These are phyloP conservation scores for Phialophora tarda DNA, from an alignment of 2,329 filamentous ascomycete genomes.

Conservation along the genomic window DNA sequence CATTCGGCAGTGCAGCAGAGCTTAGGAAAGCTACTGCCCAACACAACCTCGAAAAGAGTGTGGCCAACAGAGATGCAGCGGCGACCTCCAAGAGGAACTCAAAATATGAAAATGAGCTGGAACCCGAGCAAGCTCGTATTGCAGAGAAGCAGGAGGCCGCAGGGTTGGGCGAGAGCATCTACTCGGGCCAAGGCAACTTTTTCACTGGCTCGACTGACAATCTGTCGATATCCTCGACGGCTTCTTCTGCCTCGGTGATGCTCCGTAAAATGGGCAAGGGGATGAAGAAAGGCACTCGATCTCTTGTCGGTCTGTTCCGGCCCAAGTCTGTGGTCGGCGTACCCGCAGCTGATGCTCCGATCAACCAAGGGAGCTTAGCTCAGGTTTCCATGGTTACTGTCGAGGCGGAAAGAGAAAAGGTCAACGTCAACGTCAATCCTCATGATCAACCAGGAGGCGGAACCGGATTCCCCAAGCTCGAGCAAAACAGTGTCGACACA, in stretches of 20 bases:
- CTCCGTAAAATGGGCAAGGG: slow-evolving; percentile 97
- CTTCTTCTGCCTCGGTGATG: slow-evolving; percentile 57
- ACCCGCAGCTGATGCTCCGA: slow-evolving; percentile 70
- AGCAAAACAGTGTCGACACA: slow-evolving; percentile 79
- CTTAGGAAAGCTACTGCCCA: slow-evolving; percentile 75
- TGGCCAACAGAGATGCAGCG: slow-evolving; percentile 53
- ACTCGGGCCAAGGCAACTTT: slow-evolving; percentile 80
- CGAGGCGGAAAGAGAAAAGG: slow-evolving; percentile 85
- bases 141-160: slow-evolving; percentile 89
- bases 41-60: slow-evolving; percentile 57
- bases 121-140: slow-evolving; percentile 89
- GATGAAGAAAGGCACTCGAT: slow-evolving; percentile 93
- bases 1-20: slow-evolving; percentile 93
- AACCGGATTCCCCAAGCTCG: slow-evolving; percentile 82
- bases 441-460: slow-evolving; percentile 71
- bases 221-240: slow-evolving; percentile 61
- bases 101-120: slow-evolving; percentile 68
- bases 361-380: slow-evolving; percentile 72
- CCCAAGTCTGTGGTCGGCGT: slow-evolving; percentile 89
- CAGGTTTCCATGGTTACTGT: slow-evolving; percentile 94
- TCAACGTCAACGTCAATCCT: slow-evolving; percentile 73
- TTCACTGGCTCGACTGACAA: slow-evolving; percentile 95
- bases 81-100: slow-evolving; percentile 65
- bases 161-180: slow-evolving; percentile 91
- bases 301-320: slow-evolving; percentile 89